Conservation (phyloP, 768 basidiomycete species). For the Russula earlei region DNA sequence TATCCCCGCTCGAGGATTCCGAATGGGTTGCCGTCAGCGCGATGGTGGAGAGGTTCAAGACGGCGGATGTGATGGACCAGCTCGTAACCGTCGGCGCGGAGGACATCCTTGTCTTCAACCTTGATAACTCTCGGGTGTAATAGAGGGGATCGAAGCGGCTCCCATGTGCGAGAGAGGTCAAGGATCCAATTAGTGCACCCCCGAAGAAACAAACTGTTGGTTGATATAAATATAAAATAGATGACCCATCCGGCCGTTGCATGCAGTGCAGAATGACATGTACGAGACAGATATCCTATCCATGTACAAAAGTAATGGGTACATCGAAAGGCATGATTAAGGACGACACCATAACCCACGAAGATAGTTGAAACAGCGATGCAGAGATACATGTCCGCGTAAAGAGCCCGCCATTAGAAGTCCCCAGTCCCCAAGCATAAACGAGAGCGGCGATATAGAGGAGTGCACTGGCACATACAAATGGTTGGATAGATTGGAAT, state of each 20-base stretch:
- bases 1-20: conserved; percentile 72
- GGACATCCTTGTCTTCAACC: conserved; percentile 80
- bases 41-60: conserved; percentile 81
- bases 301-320: neutral
- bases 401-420: conserved; percentile 6
- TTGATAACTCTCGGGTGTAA: conserved; percentile 91
- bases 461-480: neutral
- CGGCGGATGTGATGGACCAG: conserved; percentile 83
- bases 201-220: neutral
- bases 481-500: conserved; percentile 8
- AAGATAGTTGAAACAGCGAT: neutral
- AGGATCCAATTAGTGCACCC: too few species aligned
- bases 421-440: conserved; percentile 4
- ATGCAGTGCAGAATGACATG: neutral
- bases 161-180: neutral
- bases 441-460: neutral
- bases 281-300: neutral
- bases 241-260: neutral
- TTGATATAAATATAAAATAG: neutral
- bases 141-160: neutral
- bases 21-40: conserved; percentile 87
- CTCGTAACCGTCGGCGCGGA: conserved; percentile 77
- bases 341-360: neutral
- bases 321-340: neutral
- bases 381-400: neutral